These are phyloP conservation scores for Neospermospora avenae DNA, from an alignment of 2,329 filamentous ascomycete species.

Conservation along the genomic window DNA sequence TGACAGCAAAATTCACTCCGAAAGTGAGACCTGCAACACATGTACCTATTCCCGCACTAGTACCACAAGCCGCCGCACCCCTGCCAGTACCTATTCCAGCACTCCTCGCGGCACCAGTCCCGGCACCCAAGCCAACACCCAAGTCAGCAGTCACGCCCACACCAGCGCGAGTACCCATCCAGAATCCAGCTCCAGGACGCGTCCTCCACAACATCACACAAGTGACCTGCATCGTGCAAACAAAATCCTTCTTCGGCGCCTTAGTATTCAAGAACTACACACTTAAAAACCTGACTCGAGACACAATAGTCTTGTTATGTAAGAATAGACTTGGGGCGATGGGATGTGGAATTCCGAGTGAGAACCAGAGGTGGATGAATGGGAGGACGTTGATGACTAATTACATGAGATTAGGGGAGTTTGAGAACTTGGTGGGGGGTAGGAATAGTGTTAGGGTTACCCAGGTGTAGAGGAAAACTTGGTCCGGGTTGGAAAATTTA, in stretches of 20 bases:
- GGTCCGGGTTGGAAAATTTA: no score
- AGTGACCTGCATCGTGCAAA: not conserved
- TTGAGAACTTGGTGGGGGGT: not conserved
- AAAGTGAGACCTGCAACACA: not conserved
- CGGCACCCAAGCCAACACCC: no score
- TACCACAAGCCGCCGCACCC: no score
- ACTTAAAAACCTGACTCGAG: not conserved
- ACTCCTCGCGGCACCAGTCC: no score
- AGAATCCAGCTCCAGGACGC: no score
- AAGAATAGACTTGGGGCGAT: not conserved
- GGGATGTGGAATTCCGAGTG: not conserved
- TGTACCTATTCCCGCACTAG: not conserved
- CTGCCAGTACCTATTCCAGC: no score
- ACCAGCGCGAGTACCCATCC: no score
- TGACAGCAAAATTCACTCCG: not conserved
- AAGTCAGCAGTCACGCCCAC: no score
- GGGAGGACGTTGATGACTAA: slow-evolving; percentile 2
- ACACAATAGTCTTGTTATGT: not conserved
- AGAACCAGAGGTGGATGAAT: not conserved
- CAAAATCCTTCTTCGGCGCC: not conserved
- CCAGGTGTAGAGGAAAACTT: no score
- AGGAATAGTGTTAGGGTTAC: not conserved
- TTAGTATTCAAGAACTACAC: not conserved
- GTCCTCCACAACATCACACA: not conserved
- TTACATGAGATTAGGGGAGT: slow-evolving; percentile 3